Evolutionary conservation across 2,329 filamentous ascomycete species (phyloP).

Genomic region (Talaromyces amestolkiae): DNA sequence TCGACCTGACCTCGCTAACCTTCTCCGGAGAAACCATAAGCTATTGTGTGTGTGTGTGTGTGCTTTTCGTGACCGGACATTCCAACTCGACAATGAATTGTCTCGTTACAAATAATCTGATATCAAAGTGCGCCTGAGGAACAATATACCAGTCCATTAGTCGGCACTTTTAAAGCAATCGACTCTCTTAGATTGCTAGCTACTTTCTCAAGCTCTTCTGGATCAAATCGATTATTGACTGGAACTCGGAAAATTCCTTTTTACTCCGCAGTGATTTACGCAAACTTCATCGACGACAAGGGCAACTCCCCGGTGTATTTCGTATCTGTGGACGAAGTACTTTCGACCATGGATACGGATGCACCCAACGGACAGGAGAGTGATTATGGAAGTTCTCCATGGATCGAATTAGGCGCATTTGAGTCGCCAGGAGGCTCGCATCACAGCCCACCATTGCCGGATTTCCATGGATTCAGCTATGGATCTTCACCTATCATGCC

Average conservation of each 20-base stretch:
- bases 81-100: constrained; percentile 10
- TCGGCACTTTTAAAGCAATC: background rate
- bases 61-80: constrained; percentile 1
- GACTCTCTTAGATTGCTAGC: background rate
- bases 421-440: constrained; percentile 53
- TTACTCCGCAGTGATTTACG: constrained; percentile 10
- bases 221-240: background rate
- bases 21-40: background rate
- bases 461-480: constrained; percentile 66
- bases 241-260: constrained; percentile 25
- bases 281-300: constrained; percentile 7
- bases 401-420: constrained; percentile 48
- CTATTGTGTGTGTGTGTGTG: background rate
- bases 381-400: constrained; percentile 45
- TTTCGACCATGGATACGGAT: constrained; percentile 46
- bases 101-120: constrained; percentile 1
- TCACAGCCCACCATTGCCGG: constrained; percentile 67
- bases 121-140: constrained; percentile 15
- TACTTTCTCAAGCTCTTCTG: background rate
- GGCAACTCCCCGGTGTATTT: constrained; percentile 45
- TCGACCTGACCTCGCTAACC: background rate
- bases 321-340: constrained; percentile 26
- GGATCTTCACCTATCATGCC: constrained; percentile 61
- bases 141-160: background rate
- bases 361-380: constrained; percentile 43